Evolutionary conservation across 2,329 filamentous ascomycete species (phyloP).

Genomic region (Fusarium torreyae): DNA sequence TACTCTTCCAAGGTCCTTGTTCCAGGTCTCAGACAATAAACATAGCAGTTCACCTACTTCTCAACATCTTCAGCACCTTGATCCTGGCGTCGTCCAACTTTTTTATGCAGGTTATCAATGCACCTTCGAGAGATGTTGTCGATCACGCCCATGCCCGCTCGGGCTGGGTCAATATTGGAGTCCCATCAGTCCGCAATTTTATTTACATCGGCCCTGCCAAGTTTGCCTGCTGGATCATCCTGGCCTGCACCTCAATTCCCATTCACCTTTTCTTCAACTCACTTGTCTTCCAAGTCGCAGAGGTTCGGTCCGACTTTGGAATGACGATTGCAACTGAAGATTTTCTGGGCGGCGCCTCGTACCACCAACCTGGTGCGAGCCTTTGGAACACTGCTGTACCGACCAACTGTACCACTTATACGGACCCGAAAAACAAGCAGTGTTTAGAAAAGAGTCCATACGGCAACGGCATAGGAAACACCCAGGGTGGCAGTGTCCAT

Average conservation of each 20-base stretch:
- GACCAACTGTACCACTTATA: background rate
- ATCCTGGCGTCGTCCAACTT: too few relatives aligned
- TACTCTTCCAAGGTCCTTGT: too few relatives aligned
- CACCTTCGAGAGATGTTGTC: too few relatives aligned
- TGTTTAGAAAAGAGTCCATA: background rate
- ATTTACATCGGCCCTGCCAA: constrained; percentile 5
- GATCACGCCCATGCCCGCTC: constrained; percentile 4
- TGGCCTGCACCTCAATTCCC: constrained; percentile 13
- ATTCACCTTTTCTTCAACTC: too few relatives aligned
- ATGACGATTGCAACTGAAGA: background rate
- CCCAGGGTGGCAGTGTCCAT: background rate
- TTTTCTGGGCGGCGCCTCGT: background rate
- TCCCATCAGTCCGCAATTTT: constrained; percentile 14
- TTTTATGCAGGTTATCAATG: too few relatives aligned
- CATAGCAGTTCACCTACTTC: too few relatives aligned
- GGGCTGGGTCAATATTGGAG: constrained; percentile 13
- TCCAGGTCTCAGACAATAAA: too few relatives aligned
- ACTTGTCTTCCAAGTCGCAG: too few relatives aligned
- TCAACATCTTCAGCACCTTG: too few relatives aligned
- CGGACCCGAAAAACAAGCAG: background rate
- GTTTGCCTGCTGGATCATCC: constrained; percentile 7
- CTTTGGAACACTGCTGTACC: background rate
- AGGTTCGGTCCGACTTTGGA: background rate
- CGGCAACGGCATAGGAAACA: background rate
- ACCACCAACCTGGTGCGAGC: background rate